phyloP scores from a whole-genome alignment of 2,329 filamentous ascomycete species.

The Thielaviopsis musarum region DNA sequence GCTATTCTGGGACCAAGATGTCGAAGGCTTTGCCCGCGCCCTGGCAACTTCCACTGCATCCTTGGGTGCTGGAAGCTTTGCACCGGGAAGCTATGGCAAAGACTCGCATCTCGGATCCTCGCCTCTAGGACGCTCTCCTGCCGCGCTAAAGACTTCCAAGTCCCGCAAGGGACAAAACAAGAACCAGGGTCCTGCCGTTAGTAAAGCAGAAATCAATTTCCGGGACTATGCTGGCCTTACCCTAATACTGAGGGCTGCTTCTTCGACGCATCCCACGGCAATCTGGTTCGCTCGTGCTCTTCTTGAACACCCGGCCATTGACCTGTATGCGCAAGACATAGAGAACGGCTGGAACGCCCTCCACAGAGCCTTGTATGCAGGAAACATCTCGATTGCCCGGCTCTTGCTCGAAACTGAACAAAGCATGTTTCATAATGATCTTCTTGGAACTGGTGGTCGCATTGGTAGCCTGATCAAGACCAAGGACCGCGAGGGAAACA shows the following conservation, averaged over 20 bases:
- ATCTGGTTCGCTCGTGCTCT: constrained; percentile 61
- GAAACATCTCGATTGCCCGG: constrained; percentile 74
- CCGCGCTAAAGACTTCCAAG: constrained; percentile 22
- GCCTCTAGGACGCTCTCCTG: constrained; percentile 12
- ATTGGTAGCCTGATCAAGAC: constrained; percentile 74
- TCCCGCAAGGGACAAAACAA: constrained; percentile 33
- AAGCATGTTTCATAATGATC: constrained; percentile 15
- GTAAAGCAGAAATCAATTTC: constrained; percentile 60
- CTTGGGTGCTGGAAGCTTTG: not conserved
- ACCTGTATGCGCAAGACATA: constrained; percentile 71
- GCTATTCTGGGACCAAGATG: constrained; percentile 92
- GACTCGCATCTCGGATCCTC: constrained; percentile 20
- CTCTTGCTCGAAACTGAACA: constrained; percentile 66
- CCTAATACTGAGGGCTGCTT: constrained; percentile 67
- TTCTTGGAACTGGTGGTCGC: constrained; percentile 38
- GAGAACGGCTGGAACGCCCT: constrained; percentile 95
- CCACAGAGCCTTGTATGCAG: constrained; percentile 77
- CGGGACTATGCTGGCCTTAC: constrained; percentile 71
- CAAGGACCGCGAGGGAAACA: constrained; percentile 89
- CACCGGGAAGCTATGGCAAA: constrained; percentile 19
- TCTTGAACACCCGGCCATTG: constrained; percentile 64
- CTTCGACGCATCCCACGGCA: constrained; percentile 53
- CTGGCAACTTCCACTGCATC: not conserved
- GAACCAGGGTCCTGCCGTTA: constrained; percentile 25
- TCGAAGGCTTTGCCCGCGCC: constrained; percentile 66